Conservation (phyloP, 2,329 filamentous ascomycete species). For the Emmonsiellopsis sp. region DNA sequence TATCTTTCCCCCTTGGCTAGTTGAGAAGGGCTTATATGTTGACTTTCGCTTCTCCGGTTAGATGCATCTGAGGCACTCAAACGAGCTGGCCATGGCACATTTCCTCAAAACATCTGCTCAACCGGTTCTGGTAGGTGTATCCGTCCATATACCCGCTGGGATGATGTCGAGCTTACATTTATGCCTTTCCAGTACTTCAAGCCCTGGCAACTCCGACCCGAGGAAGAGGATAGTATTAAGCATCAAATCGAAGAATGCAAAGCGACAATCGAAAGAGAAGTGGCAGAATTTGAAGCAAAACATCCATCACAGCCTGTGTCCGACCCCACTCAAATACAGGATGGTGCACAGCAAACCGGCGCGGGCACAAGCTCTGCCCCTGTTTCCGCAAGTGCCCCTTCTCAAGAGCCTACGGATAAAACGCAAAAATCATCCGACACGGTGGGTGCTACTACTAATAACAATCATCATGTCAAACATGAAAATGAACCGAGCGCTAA, state of each 20-base stretch:
- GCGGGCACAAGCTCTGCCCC: not conserved
- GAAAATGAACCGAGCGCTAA: conserved; percentile 1
- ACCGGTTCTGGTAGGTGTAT: conserved; percentile 60
- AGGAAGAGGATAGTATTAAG: conserved; percentile 62
- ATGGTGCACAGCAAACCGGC: conserved; percentile 14
- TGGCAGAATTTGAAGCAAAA: conserved; percentile 44
- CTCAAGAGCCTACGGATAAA: conserved; percentile 8
- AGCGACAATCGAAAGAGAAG: conserved; percentile 54
- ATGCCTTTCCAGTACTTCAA: conserved; percentile 61
- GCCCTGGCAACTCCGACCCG: conserved; percentile 63
- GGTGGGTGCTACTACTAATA: conserved; percentile 6
- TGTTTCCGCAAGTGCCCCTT: not conserved
- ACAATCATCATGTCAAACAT: not conserved
- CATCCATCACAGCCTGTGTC: conserved; percentile 10
- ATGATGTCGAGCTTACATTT: conserved; percentile 15
- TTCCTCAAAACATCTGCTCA: conserved; percentile 63
- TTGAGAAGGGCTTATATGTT: not conserved
- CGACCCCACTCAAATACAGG: not conserved
- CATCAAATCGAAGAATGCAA: conserved; percentile 60
- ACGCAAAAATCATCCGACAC: conserved; percentile 5
- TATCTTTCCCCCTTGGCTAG: not conserved
- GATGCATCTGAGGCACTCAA: conserved; percentile 67
- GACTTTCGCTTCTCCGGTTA: not conserved
- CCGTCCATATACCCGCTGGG: not conserved
- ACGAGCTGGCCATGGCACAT: conserved; percentile 60